Base-by-base conservation (phyloP, 805 yeast genomes). In the Candida sakaeoensis region DNA sequence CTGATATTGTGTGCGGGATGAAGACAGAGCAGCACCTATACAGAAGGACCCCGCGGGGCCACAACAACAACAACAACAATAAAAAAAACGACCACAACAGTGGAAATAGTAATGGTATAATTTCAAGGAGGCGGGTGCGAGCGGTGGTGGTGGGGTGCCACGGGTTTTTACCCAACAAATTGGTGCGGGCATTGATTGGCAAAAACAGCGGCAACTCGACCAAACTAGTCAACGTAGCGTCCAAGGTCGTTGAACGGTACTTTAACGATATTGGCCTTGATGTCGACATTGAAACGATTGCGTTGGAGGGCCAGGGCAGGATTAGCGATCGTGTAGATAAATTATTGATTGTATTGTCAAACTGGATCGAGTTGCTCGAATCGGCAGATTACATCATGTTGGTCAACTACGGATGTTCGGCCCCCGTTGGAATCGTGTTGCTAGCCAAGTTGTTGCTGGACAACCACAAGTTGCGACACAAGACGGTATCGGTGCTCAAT, bases 261-360 rank as follows among this genome's bases (percentile, higher is more conserved):
- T 40, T 48, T 5, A 36, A 41, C 12, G 41, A 41, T 18, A 34
- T 37, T 29, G 25, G 41, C 14, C 33, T 45, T 5, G 44, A 47
- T 8, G 21, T 29, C 12, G 58, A 58, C 10, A 58, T 68, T 8
- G 58, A 60, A 29, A 57, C 68, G 0, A 65, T 68, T 25, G 63
- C 71, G 5, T 50, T 68, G 8, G 74, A 68, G 36, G 72, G 74
- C 1, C 60, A 58, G 37, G 73, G 73, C 4, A 54, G 51, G 19
- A 54, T 63, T 13, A 46, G 48, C 6, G 58, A 59, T 9, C 42
- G 72, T 30, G 62, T 55, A 4, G 50, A 52, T 7, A 46, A 52
- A 28, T 50, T 61, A 26, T 36, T 51, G 12, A 40, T 47, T 31
- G 42, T 68, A 7, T 46, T 68, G 8, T 42, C 46, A 9, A 68